Base-by-base conservation (phyloP, 495 filamentous ascomycete species). In the Oidiodendron maius region DNA sequence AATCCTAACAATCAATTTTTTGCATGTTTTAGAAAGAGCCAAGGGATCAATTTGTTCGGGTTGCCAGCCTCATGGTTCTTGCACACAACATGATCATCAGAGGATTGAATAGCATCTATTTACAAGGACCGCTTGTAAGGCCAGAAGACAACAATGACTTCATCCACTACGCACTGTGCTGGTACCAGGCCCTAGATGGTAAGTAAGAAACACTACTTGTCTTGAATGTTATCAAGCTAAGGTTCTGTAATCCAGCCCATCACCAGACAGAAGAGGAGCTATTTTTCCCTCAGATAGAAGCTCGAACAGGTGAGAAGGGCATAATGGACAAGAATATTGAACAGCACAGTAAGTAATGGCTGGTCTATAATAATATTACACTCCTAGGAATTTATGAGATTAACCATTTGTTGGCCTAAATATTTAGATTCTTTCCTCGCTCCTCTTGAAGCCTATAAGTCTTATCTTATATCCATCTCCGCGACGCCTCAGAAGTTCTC, bases 71-170 rank as follows among this genome's bases (percentile, higher is more conserved):
- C 10, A 69, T 75, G 60, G 53, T 66, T 2, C 54, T 67, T 43
- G 51, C 64, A 4, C 73, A 75, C 62, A 77, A 77, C 58, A 53
- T 62, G 24, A 64, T 75, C 45, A 53, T 71, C 40, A 71, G 74
- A 37, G 63, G 63, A 13, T 65, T 76, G 24, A 77, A 76, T 55
- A 53, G 59, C 20, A 69, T 75, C 46, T 71, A 70, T 53, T 51
- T 66, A 6, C 71, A 75, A 59, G 67, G 69, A 0, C 66, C 64
- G 0, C 50, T 64, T 44, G 53, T 77, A 5, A 40, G 40, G 2
- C 15, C 48, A 9, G 8, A 44, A 5, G 57, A 65, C 45, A 46
- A 61, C 46, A 26, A 38, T 11, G 50, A 62, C 21, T 72, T 75
- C 51, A 53, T 77, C 13, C 10, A 10, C 11, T 40, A 40, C 37